Percentiles rank a stretch among this genome's conserved stretches.
Conservation (phyloP, 257 asterid species). For the Pogostemon cablin region DNA sequence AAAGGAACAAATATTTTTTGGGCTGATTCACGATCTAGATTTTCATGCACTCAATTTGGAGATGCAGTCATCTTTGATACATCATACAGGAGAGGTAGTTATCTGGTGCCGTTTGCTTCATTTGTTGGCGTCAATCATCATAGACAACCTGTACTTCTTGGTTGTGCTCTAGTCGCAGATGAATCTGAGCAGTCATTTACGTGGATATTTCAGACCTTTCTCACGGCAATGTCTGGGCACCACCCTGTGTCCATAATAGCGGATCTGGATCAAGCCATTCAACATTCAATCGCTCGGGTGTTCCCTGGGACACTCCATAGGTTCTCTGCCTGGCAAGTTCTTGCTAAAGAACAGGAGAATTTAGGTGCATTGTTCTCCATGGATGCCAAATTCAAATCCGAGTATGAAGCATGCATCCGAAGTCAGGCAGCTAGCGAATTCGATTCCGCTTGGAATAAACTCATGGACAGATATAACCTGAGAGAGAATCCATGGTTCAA, state of each 20-base stretch:
- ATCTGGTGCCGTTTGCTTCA: slow-evolving; percentile 74
- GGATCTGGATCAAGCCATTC: slow-evolving; percentile 73
- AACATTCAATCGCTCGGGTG: slow-evolving; percentile 64
- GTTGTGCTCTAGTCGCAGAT: slow-evolving; percentile 88
- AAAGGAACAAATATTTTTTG: slow-evolving; percentile 73
- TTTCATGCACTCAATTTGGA: slow-evolving; percentile 84
- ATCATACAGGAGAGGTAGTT: slow-evolving; percentile 61
- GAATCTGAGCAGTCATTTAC: slow-evolving; percentile 90
- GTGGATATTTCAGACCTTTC: slow-evolving; percentile 88
- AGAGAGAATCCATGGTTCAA: slow-evolving; percentile 71
- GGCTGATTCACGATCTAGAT: slow-evolving; percentile 89
- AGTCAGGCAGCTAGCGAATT: slow-evolving; percentile 75
- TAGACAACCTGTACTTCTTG: slow-evolving; percentile 86
- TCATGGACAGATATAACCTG: slow-evolving; percentile 64
- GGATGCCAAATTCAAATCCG: slow-evolving; percentile 77
- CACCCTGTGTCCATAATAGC: slow-evolving; percentile 85
- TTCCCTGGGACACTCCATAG: slow-evolving; percentile 84
- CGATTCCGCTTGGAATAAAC: slow-evolving; percentile 84
- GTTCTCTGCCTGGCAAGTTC: slow-evolving; percentile 79
- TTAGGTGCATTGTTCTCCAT: slow-evolving; percentile 64
- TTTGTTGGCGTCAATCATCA: slow-evolving; percentile 95
- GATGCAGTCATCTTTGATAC: slow-evolving; percentile 85
- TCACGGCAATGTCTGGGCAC: slow-evolving; percentile 73
- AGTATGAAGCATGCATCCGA: slow-evolving; percentile 79
- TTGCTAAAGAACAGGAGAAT: slow-evolving; percentile 68